Evolutionary conservation across 495 filamentous ascomycete species (phyloP), one percentile per base, ranked within the genome.

Genomic region (Lepidopterella palustris): DNA sequence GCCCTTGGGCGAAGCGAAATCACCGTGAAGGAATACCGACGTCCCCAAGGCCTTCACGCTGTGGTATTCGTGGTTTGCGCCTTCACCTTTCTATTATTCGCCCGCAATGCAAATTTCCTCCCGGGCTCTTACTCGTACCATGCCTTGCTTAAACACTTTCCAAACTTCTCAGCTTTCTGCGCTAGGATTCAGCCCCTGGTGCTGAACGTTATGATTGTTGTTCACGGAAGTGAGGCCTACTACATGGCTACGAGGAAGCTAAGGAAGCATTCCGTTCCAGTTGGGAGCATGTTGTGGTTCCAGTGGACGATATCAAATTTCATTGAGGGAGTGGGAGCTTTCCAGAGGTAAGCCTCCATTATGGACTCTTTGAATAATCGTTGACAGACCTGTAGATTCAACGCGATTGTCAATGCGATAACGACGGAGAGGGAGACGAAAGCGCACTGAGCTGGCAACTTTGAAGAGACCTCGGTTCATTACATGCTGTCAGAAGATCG

Each of bases 291-390:
- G 32, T 51, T 84, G 51, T 91, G 86, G 85, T 83, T 78, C 73
- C 64, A 67, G 40, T 91, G 87, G 87, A 62, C 83, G 21, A 59
- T 67, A 15, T 79, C 76, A 28, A 76, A 70, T 42, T 78, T 85
- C 50, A 65, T 87, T 10, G 87, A 90, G 65, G 87, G 87, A 0
- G 69, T 75, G 51, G 75, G 71, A 13, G 68, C 75, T 40, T 80
- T 80, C 57, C 40, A 69, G 65, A 77, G 86, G 51, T 64, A 32
- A 1, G 1, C 2, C 24, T 49, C 11, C 24, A 1, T 11, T 21
- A 9, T 11, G 24, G 5, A 26, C 18, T 2, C 11, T 23, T 49
- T 26, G 18, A 9, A 25, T 24, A 26, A 25, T 50, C 3, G 20
- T 25, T 25, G 6, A 25, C 18, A 28, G 21, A n/a, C 18, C 2